phyloP scores from a whole-genome alignment of 352 stramenopile genomes.

The Pythium brachiatum region DNA sequence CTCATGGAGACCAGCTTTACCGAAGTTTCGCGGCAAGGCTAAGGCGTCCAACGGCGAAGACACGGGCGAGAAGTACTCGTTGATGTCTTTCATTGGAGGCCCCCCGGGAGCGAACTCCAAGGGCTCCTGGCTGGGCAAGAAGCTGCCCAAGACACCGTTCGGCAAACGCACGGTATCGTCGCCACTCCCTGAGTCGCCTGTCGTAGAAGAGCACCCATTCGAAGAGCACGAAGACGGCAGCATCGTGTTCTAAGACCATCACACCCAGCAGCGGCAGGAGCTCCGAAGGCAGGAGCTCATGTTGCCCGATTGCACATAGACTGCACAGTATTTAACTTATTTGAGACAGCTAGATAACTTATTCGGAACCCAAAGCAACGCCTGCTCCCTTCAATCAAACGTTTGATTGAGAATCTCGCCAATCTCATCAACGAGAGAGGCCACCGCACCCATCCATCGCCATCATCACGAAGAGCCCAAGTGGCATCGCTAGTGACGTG shows the following conservation, averaged over 20 bases:
- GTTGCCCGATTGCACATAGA: background rate
- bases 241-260: slow-evolving; percentile 8
- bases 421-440: slow-evolving; percentile 11
- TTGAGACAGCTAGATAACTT: slow-evolving; percentile 12
- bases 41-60: slow-evolving; percentile 29
- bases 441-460: background rate
- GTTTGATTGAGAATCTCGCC: slow-evolving; percentile 19
- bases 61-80: slow-evolving; percentile 25
- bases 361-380: background rate
- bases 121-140: slow-evolving; percentile 13
- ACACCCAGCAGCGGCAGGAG: slow-evolving; percentile 1
- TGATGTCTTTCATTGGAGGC: background rate
- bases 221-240: slow-evolving; percentile 14
- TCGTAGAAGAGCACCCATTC: background rate
- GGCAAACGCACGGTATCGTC: slow-evolving; percentile 18
- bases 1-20: slow-evolving; percentile 7
- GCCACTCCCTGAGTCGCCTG: background rate
- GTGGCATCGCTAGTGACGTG: background rate
- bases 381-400: slow-evolving; percentile 14
- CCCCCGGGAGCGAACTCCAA: slow-evolving; percentile 20
- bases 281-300: no score
- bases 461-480: background rate
- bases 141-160: slow-evolving; percentile 32
- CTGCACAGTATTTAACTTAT: background rate
- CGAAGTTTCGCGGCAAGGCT: slow-evolving; percentile 25